Conservation (phyloP, 2,329 filamentous ascomycete genomes). For the Botryotinia calthae region DNA sequence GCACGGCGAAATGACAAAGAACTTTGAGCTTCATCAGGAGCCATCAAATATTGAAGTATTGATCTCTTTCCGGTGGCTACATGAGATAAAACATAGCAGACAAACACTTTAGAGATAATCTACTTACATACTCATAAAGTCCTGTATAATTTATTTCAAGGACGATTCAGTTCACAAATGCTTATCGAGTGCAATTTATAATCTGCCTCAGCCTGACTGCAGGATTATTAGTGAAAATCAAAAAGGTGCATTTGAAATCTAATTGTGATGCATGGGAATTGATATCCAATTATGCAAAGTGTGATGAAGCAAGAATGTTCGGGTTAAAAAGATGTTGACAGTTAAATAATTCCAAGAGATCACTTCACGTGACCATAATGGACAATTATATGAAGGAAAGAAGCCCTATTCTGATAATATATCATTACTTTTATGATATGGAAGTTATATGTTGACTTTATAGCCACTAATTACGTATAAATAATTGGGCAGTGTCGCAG, state of each 20-base stretch:
- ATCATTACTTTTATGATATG: background rate
- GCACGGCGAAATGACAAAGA: background rate
- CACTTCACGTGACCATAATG: background rate
- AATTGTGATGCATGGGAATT: accelerated
- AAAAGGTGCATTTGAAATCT: accelerated
- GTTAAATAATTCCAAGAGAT: accelerated
- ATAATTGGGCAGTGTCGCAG: background rate
- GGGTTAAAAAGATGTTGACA: background rate
- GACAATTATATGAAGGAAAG: background rate
- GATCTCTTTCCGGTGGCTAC: background rate
- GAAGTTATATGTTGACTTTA: background rate
- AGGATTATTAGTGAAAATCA: no score
- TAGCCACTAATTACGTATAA: background rate
- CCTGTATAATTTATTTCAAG: background rate
- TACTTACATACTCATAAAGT: background rate
- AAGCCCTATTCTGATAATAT: background rate
- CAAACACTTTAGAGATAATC: background rate
- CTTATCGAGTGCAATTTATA: background rate
- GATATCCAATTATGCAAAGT: no score
- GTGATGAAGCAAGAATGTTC: background rate
- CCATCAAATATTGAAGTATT: background rate
- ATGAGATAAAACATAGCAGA: accelerated
- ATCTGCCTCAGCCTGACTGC: accelerated
- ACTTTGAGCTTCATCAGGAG: background rate
- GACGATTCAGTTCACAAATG: background rate